phyloP scores from a whole-genome alignment of 2,329 filamentous ascomycete genomes.

The Daldinia eschscholtzii region DNA sequence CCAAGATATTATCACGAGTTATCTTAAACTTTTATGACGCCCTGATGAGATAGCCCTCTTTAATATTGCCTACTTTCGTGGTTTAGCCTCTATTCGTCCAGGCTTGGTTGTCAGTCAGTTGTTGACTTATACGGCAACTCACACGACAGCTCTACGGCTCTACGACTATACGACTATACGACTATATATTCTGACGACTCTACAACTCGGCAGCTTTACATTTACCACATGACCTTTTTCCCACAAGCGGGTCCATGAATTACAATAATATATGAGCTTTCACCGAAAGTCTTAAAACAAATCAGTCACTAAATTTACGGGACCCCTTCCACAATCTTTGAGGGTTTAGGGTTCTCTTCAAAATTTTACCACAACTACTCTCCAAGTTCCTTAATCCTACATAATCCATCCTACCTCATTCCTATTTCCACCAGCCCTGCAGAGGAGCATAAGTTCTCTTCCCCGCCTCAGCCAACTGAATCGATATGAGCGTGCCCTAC shows the following conservation, averaged over 20 bases:
- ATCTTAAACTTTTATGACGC: neutral
- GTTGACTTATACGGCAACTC: neutral
- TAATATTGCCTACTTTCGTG: neutral
- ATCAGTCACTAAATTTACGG: neutral
- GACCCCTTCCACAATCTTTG: neutral
- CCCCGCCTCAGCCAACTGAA: too few relatives aligned
- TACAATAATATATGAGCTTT: conserved; percentile 1
- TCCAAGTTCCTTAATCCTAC: neutral
- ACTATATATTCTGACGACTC: neutral
- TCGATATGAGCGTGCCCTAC: too few relatives aligned
- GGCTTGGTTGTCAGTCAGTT: neutral
- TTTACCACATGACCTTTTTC: neutral
- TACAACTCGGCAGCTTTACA: neutral
- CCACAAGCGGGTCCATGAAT: neutral
- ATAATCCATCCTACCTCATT: neutral
- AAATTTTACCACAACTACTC: neutral
- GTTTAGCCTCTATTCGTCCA: conserved; percentile 1
- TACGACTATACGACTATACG: too few relatives aligned
- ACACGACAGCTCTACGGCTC: neutral
- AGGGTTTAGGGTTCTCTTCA: neutral
- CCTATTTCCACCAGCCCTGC: neutral
- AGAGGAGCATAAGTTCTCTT: neutral
- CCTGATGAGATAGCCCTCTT: conserved; percentile 3
- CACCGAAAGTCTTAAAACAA: neutral
- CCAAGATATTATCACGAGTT: neutral